phyloP scores from a whole-genome alignment of 208 protist genomes.

The Herpetomonas muscarum region DNA sequence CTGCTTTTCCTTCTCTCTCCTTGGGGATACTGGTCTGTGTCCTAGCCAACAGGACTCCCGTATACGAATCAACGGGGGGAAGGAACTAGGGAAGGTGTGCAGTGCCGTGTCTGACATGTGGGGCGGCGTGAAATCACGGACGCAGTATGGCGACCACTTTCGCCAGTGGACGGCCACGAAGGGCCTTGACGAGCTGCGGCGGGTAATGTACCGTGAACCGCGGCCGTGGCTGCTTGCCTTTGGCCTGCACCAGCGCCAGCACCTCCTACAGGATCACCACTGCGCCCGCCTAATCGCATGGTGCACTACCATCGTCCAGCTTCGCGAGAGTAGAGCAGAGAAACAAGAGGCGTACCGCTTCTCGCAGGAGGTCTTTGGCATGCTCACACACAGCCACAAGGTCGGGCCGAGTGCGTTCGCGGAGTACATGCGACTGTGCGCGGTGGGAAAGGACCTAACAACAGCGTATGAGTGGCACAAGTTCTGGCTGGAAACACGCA shows the following conservation, averaged over 20 bases:
- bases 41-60: too few species aligned
- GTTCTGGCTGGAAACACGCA: constrained; percentile 73
- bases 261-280: constrained; percentile 78
- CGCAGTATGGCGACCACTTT: constrained; percentile 68
- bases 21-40: background rate
- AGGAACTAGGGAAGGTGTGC: too few species aligned
- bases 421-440: constrained; percentile 82
- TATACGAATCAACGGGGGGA: too few species aligned
- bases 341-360: constrained; percentile 78
- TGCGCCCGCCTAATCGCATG: constrained; percentile 73
- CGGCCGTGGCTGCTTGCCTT: constrained; percentile 81
- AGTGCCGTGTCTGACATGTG: too few species aligned
- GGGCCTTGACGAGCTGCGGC: constrained; percentile 56
- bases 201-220: constrained; percentile 64
- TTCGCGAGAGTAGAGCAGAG: constrained; percentile 21
- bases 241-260: constrained; percentile 56
- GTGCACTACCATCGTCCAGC: constrained; percentile 62
- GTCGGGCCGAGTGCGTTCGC: constrained; percentile 44
- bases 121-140: constrained; percentile 76
- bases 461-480: constrained; percentile 82
- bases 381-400: constrained; percentile 74
- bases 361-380: constrained; percentile 68
- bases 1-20: constrained; percentile 3
- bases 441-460: constrained; percentile 67
- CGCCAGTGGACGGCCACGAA: constrained; percentile 64